These are phyloP conservation scores for Hibiscus mutabilis DNA, from an alignment of 345 rosid genomes.

Conservation along the genomic window DNA sequence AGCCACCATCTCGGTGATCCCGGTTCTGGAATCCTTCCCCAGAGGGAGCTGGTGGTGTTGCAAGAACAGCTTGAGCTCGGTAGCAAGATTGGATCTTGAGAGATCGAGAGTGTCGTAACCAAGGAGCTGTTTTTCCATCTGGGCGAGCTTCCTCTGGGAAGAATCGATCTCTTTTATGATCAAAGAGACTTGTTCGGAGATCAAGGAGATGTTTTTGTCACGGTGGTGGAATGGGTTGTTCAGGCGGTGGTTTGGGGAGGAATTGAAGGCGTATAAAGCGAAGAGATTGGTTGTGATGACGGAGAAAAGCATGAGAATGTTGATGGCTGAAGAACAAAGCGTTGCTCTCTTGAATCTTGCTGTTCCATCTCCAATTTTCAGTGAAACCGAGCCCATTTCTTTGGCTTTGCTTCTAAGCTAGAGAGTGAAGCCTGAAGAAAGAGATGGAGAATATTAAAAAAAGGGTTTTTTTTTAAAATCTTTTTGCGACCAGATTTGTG, in stretches of 20 bases:
- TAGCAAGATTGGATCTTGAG: conserved; percentile 72
- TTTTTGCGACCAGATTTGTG: not conserved
- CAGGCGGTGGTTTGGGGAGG: conserved; percentile 32
- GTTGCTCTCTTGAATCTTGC: conserved; percentile 78
- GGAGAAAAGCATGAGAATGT: conserved; percentile 89
- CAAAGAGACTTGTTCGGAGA: conserved; percentile 76
- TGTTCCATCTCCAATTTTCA: conserved; percentile 93
- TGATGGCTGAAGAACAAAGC: conserved; percentile 72
- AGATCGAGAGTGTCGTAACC: conserved; percentile 79
- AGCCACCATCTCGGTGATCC: conserved; percentile 91
- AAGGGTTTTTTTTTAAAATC: not conserved
- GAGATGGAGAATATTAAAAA: not conserved
- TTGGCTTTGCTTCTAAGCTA: conserved; percentile 2
- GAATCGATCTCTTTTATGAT: conserved; percentile 79
- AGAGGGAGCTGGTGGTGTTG: conserved; percentile 71
- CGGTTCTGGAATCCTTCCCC: conserved; percentile 70
- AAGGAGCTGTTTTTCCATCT: conserved; percentile 81
- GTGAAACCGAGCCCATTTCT: conserved; percentile 77
- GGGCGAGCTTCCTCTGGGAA: conserved; percentile 78
- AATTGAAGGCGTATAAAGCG: conserved; percentile 90
- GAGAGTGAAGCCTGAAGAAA: not conserved
- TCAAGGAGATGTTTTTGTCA: conserved; percentile 60
- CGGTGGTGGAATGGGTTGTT: conserved; percentile 17
- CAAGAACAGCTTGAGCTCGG: conserved; percentile 76
- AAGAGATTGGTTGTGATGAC: conserved; percentile 83